Conservation (phyloP, 2,329 filamentous ascomycete species). For the Microdochium trichocladiopsis region DNA sequence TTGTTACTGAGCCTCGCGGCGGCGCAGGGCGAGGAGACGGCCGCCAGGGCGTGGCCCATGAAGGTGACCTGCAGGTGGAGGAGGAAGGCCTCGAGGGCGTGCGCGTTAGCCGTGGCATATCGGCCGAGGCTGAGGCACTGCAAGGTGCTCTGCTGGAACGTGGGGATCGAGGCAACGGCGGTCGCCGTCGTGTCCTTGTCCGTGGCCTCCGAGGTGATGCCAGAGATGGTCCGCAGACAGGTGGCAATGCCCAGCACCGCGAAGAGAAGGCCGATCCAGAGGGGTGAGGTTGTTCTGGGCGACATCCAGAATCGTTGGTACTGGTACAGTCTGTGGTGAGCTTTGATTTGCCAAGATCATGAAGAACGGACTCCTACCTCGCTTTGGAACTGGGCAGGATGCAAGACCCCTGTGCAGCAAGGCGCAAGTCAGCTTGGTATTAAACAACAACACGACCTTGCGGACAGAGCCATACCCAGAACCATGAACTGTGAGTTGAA, state of each 20-base stretch:
- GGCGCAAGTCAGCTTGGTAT: too few relatives aligned
- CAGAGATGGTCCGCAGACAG: constrained; percentile 2
- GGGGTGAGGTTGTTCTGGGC: constrained; percentile 18
- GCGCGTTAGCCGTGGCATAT: constrained; percentile 25
- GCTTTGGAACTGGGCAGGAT: constrained; percentile 18
- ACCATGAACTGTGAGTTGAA: constrained; percentile 17
- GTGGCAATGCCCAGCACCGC: constrained; percentile 24
- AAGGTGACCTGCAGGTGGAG: constrained; percentile 21
- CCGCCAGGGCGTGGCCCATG: neutral
- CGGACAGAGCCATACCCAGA: constrained; percentile 11
- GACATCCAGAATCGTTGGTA: constrained; percentile 28
- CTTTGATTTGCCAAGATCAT: neutral
- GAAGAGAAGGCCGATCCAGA: constrained; percentile 31
- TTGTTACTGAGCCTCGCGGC: constrained; percentile 8
- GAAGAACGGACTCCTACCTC: constrained; percentile 8
- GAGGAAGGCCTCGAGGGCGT: constrained; percentile 29
- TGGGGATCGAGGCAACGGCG: constrained; percentile 5
- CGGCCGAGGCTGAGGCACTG: constrained; percentile 15
- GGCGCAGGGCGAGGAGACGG: neutral
- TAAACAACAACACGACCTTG: neutral
- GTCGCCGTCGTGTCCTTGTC: neutral
- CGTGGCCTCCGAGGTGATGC: neutral
- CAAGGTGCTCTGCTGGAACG: constrained; percentile 9
- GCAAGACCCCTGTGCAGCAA: constrained; percentile 12
- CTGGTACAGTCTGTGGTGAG: constrained; percentile 2